Evolutionary conservation across 495 filamentous ascomycete species (phyloP).

Genomic region (Penicilliopsis zonata): DNA sequence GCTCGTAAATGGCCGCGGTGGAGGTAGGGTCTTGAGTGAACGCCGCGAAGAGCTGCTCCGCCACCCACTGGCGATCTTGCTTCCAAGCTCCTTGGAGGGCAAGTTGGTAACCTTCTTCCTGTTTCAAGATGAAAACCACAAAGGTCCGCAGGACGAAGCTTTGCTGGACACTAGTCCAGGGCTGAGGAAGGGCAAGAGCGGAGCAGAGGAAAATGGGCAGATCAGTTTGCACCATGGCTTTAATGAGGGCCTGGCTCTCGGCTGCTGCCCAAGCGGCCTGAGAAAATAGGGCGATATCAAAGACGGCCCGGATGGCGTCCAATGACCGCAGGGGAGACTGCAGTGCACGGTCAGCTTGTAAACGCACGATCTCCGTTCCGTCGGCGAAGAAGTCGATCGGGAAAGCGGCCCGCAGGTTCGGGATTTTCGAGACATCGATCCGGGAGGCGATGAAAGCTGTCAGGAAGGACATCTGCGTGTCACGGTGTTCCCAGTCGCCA

Average conservation of each 20-base stretch:
- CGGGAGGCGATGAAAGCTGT: slow-evolving; percentile 68
- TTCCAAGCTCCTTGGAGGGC: slow-evolving; percentile 84
- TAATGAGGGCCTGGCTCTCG: slow-evolving; percentile 51
- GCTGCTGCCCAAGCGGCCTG: slow-evolving; percentile 49
- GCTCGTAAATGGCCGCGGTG: slow-evolving; percentile 72
- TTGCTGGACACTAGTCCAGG: slow-evolving; percentile 50
- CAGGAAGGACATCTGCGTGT: slow-evolving; percentile 84
- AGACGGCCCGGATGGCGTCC: slow-evolving; percentile 71
- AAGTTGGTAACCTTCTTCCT: slow-evolving; percentile 61
- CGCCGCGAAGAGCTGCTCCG: slow-evolving; percentile 60
- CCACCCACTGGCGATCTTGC: slow-evolving; percentile 73
- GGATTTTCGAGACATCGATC: slow-evolving; percentile 72
- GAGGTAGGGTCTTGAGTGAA: slow-evolving; percentile 65
- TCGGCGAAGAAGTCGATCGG: slow-evolving; percentile 62
- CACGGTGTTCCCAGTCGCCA: slow-evolving; percentile 71
- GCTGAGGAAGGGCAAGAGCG: slow-evolving; percentile 54
- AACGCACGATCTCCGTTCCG: slow-evolving; percentile 55
- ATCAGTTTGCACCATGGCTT: slow-evolving; percentile 37
- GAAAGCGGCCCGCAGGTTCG: slow-evolving; percentile 67
- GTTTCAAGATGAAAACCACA: slow-evolving; percentile 47
- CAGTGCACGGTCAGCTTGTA: slow-evolving; percentile 60
- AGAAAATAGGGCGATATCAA: slow-evolving; percentile 61
- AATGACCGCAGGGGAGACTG: slow-evolving; percentile 81
- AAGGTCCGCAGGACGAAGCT: slow-evolving; percentile 50
- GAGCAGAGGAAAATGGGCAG: slow-evolving; percentile 64